Percentiles rank a stretch among this genome's conserved stretches.
Evolutionary conservation across 371 early-diverging fungal genomes (phyloP).

Genomic region (Funneliformis caledonium): DNA sequence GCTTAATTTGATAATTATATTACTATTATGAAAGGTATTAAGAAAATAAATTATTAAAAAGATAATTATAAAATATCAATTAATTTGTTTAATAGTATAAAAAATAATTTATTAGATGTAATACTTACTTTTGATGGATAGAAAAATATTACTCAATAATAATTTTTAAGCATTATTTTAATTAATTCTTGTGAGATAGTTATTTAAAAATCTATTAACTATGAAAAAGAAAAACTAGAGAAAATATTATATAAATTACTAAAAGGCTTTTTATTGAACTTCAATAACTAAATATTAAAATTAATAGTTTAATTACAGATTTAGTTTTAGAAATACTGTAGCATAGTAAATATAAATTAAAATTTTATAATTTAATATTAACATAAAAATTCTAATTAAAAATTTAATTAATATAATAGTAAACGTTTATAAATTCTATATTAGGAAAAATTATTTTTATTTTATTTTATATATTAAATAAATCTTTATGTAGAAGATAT

Average conservation of each 20-base stretch:
- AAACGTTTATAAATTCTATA: background rate
- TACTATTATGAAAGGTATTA: background rate
- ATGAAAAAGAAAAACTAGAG: background rate
- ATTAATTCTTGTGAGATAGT: background rate
- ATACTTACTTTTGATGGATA: constrained; percentile 14
- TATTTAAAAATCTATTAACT: background rate
- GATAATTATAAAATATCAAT: too few relatives aligned
- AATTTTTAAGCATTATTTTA: background rate
- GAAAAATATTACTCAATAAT: constrained; percentile 4
- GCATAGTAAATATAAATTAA: background rate
- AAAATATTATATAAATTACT: background rate
- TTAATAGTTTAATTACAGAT: constrained; percentile 1
- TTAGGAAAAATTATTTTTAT: background rate
- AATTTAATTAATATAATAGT: too few relatives aligned
- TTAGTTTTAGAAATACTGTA: background rate
- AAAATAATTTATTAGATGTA: constrained; percentile 1
- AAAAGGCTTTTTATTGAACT: background rate
- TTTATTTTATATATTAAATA: background rate
- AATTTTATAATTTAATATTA: background rate
- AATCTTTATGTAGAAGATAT: constrained; percentile 16
- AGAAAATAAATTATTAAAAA: background rate
- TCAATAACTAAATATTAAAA: background rate
- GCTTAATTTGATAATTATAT: background rate
- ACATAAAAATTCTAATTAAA: background rate
- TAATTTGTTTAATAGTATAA: background rate